These are phyloP conservation scores for Pseudopediastrum boryanum DNA, from an alignment of 139 green algal genomes.

Conservation along the genomic window DNA sequence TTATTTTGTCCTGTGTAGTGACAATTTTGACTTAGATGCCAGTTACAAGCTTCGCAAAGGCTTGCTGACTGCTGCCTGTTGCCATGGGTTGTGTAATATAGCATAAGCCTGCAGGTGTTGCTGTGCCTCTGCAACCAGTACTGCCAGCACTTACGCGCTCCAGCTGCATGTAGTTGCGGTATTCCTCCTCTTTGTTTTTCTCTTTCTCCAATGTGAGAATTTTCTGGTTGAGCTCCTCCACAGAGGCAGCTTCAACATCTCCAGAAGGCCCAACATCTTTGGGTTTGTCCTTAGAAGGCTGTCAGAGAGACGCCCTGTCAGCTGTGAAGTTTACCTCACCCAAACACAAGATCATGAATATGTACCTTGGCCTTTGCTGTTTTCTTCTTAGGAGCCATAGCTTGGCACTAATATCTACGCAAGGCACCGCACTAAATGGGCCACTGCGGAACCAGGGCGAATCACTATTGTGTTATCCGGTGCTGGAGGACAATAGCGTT, in stretches of 20 bases:
- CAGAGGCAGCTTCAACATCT: conserved; percentile 68
- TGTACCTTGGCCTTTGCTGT: too few species aligned
- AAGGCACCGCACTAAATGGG: too few species aligned
- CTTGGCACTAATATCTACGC: too few species aligned
- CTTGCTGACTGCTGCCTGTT: too few species aligned
- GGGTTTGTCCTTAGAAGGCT: conserved; percentile 52
- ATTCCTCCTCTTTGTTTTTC: conserved; percentile 89
- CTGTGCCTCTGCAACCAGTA: background rate
- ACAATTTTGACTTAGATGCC: too few species aligned
- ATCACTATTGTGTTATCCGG: too few species aligned
- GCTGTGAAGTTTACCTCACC: too few species aligned
- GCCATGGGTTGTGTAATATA: background rate
- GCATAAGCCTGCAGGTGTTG: conserved; percentile 3
- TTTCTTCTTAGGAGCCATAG: too few species aligned
- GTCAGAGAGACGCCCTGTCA: background rate
- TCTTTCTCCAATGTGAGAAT: conserved; percentile 80
- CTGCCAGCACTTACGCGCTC: conserved; percentile 69
- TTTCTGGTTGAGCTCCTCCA: conserved; percentile 83
- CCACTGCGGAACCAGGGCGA: too few species aligned
- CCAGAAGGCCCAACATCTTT: conserved; percentile 54
- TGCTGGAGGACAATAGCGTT: too few species aligned
- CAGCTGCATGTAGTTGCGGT: conserved; percentile 92
- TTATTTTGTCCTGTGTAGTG: conserved; percentile 97
- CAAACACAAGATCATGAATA: too few species aligned
- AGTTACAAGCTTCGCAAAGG: too few species aligned